Conservation (phyloP, 2,329 filamentous ascomycete genomes). For the Aspergillus glaucus region DNA sequence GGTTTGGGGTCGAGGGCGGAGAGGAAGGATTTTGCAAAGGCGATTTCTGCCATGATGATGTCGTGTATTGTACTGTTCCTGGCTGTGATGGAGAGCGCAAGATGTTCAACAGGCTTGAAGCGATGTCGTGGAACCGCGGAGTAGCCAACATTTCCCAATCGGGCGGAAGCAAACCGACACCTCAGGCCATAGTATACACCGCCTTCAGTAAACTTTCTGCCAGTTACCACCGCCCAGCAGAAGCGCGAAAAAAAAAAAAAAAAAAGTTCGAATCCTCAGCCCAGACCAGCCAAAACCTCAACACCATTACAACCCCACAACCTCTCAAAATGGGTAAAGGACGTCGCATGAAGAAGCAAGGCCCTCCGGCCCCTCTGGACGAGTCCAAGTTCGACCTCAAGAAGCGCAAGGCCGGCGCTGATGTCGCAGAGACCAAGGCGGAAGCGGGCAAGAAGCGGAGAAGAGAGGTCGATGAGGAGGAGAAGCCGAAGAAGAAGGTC, state of each 20-base stretch:
- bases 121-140: neutral
- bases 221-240: constrained; percentile 18
- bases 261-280: constrained; percentile 20
- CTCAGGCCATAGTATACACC: constrained; percentile 10
- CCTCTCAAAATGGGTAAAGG: constrained; percentile 69
- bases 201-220: constrained; percentile 19
- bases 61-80: no score
- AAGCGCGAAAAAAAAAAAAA: constrained; percentile 22
- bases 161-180: constrained; percentile 9
- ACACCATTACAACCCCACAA: constrained; percentile 8
- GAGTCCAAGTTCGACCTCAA: constrained; percentile 59
- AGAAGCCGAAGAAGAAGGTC: constrained; percentile 35
- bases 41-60: constrained; percentile 65
- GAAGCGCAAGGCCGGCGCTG: constrained; percentile 76
- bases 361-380: constrained; percentile 72
- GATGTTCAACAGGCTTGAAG: neutral
- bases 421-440: constrained; percentile 53
- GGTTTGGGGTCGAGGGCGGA: constrained; percentile 70
- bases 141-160: constrained; percentile 13
- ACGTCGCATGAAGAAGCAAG: constrained; percentile 94
- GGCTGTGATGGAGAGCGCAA: no score
- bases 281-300: constrained; percentile 7
- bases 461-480: constrained; percentile 42
- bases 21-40: constrained; percentile 81
- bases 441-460: constrained; percentile 61